Conservation (phyloP, 331 rosid species). For the Prunus yedoensis region DNA sequence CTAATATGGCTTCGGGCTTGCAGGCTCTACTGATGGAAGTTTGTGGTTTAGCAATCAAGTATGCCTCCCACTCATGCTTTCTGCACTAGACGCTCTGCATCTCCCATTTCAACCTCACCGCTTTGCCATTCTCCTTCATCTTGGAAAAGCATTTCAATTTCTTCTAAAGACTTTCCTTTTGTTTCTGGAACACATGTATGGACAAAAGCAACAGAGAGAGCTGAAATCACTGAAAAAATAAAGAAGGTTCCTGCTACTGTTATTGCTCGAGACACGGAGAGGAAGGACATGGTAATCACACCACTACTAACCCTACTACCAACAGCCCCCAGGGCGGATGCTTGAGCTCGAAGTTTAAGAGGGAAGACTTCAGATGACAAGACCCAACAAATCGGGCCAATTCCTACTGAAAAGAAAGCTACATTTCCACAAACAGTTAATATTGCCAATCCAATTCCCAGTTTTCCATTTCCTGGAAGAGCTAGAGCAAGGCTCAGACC, state of each 20-base stretch:
- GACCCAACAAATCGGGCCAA: slow-evolving; percentile 80
- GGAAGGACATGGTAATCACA: slow-evolving; percentile 63
- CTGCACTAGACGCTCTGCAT: slow-evolving; percentile 49
- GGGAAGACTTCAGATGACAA: slow-evolving; percentile 73
- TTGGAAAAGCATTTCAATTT: slow-evolving; percentile 57
- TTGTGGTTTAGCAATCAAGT: neutral
- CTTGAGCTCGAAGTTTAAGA: slow-evolving; percentile 71
- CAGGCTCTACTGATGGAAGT: neutral
- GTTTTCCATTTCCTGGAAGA: slow-evolving; percentile 41
- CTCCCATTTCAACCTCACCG: slow-evolving; percentile 57
- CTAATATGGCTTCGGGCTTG: neutral
- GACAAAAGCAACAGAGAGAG: slow-evolving; percentile 54
- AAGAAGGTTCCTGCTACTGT: slow-evolving; percentile 69
- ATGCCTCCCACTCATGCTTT: slow-evolving; percentile 32
- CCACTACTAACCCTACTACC: slow-evolving; percentile 72
- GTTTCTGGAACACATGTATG: slow-evolving; percentile 70
- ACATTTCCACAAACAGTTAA: slow-evolving; percentile 69
- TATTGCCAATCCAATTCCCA: slow-evolving; percentile 50
- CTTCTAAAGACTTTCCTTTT: slow-evolving; percentile 59
- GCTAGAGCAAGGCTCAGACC: slow-evolving; percentile 62
- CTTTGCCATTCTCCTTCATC: slow-evolving; percentile 31
- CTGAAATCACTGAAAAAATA: slow-evolving; percentile 50
- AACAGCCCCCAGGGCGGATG: slow-evolving; percentile 67
- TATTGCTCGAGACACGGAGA: slow-evolving; percentile 43
- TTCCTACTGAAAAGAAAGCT: slow-evolving; percentile 68